Evolutionary conservation across 1,284 basidiomycete species (phyloP), one percentile per base, ranked within the genome.

Genomic region (Ustanciosporium gigantosporum): DNA sequence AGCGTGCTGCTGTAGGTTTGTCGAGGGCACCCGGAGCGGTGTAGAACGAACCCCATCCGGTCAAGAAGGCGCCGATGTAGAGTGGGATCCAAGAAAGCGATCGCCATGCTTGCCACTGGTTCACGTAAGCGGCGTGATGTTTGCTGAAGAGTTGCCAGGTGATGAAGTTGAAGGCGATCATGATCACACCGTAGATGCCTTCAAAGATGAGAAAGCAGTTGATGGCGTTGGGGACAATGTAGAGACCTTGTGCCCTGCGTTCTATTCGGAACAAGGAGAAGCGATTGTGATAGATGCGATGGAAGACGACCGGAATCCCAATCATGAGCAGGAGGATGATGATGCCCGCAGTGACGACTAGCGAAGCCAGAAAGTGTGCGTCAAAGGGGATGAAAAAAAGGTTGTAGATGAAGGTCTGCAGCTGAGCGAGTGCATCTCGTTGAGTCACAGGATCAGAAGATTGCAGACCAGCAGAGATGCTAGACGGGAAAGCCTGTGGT

Each of bases 1-100:
- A 23, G 23, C 50, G 38, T 2, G 46, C 27, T 25, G 57, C 51
- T n/a, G 56, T 37, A 2, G 61, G 57, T 31, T 48, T 55, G 36
- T 71, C 68, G 5, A 71, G 55, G n/a, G 67, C 59, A 9, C 67
- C 68, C 3, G 68, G 67, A 11, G 68, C 68, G 1, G 68, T 67
- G 40, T 70, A 71, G 48, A 71, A 67, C 19, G 59, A 65, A 14
- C 68, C 68, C 64, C 67, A 67, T 2, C 67, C 67, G 5, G 68
- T 68, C 16, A 69, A 25, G 25, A 66, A 69, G 13, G 68, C 64
- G 6, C 58, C 64, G 15, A 58, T 37, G 38, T 51, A 61, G 16
- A 67, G 59, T 5, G 64, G 64, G 24, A 67, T 55, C 64, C 64
- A 67, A 13, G 52, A 40, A 16, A 62, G 25, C 3, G 21, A 31